Evolutionary conservation across 208 protist genomes (phyloP).

Genomic region (Crithidia fasciculata): DNA sequence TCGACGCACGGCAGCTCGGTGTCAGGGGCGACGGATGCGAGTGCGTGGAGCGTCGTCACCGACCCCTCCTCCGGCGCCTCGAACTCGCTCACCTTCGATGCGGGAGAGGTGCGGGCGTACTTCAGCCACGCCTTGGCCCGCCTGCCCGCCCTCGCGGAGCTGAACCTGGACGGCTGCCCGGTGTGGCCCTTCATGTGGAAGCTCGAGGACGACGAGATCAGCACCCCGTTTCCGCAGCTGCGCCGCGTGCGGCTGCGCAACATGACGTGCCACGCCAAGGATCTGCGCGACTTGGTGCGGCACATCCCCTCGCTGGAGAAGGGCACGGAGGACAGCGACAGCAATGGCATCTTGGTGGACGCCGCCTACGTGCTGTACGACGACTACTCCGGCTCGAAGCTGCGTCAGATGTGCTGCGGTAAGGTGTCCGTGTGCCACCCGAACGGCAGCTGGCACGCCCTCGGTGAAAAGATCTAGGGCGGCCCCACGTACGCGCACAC

Average conservation of each 20-base stretch:
- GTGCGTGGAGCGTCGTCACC: conserved; percentile 9
- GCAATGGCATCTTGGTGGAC: conserved; percentile 23
- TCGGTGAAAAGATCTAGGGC: conserved; percentile 12
- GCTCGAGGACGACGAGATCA: conserved; percentile 8
- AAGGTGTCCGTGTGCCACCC: conserved; percentile 23
- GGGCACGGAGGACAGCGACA: not conserved
- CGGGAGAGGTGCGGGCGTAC: conserved; percentile 16
- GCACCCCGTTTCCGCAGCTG: conserved; percentile 16
- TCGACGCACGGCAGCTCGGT: no score
- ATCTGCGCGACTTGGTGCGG: conserved; percentile 17
- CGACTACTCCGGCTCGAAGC: conserved; percentile 11
- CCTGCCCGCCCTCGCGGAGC: conserved; percentile 14
- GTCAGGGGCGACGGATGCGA: not conserved
- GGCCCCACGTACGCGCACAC: no score
- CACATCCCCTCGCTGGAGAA: conserved; percentile 18
- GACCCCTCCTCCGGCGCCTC: not conserved
- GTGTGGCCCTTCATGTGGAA: conserved; percentile 24
- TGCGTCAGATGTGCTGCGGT: conserved; percentile 25
- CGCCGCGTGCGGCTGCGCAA: conserved; percentile 18
- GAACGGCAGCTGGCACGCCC: conserved; percentile 11
- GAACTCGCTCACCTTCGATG: not conserved
- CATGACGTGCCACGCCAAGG: conserved; percentile 24
- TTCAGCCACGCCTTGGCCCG: conserved; percentile 15
- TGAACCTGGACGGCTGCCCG: conserved; percentile 17
- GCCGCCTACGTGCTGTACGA: conserved; percentile 18